Evolutionary conservation across 2,329 filamentous ascomycete species (phyloP), one percentile per base, ranked within the genome.

Genomic region (Epichloe bromicola): DNA sequence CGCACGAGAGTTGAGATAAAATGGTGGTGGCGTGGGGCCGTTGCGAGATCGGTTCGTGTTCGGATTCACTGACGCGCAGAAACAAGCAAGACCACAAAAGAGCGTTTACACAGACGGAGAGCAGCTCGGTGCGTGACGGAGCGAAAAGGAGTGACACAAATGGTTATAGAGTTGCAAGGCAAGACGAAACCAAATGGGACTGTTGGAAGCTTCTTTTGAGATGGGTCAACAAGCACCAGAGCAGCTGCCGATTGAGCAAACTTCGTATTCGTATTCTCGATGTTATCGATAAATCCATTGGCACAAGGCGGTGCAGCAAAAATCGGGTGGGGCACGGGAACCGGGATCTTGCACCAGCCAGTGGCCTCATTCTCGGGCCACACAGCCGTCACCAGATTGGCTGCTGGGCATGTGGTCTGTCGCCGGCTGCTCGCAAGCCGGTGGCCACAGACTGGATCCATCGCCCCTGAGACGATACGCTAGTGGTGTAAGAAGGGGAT

Each of bases 331-430:
- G 45, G 42, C 50, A 52, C 64, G 64, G 64, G 64, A 61, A 55
- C 52, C 65, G 63, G 65, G 60, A 66, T 52, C 48, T 53, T 48
- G 47, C 55, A 56, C 53, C 55, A 57, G 53, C 50, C 39, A 56
- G 49, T 67, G 64, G 66, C 60, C 63, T 66, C 63, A 67, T 66
- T 64, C 60, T 66, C 58, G 57, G 56, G 58, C 58, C 60, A 62
- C 38, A 36, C 41, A 57, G 58, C 60, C 59, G 61, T 8, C 5
- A 23, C n/a, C 17, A 33, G 48, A 42, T 42, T 50, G 42, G 42
- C 41, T 44, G 20, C 15, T 30, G 30, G 33, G 8, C 14, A 37
- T 49, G 5, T 44, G 48, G 40, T 20, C 30, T 44, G 48, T 37
- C 23, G 37, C 11, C 36, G 49, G 49, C 11, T 50, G 20, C 30